phyloP scores from a whole-genome alignment of 73 alveolate genomes.

The Tetrahymena borealis region DNA sequence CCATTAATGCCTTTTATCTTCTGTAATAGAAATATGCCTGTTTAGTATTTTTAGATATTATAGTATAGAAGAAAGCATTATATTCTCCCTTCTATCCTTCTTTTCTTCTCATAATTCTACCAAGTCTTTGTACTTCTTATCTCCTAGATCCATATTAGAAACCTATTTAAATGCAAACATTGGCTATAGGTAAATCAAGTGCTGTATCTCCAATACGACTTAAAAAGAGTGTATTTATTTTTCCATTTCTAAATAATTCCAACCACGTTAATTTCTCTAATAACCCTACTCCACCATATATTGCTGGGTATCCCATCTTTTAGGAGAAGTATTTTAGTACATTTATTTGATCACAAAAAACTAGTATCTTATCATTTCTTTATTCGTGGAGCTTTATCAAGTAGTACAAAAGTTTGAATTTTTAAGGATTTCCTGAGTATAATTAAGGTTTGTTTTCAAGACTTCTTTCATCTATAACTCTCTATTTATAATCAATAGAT shows the following conservation, averaged over 20 bases:
- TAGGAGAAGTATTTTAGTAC: slow-evolving; percentile 37
- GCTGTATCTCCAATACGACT: slow-evolving; percentile 78
- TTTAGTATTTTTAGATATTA: slow-evolving; percentile 18
- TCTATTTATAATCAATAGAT: too few species aligned
- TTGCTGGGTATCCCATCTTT: slow-evolving; percentile 36
- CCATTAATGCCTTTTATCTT: slow-evolving; percentile 33
- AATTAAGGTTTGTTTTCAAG: not conserved
- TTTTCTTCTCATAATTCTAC: slow-evolving; percentile 78
- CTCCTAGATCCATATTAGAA: slow-evolving; percentile 70
- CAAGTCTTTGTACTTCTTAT: slow-evolving; percentile 75
- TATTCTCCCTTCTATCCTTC: slow-evolving; percentile 57
- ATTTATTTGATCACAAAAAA: slow-evolving; percentile 30
- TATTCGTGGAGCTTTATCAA: slow-evolving; percentile 16
- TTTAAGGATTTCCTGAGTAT: slow-evolving; percentile 9
- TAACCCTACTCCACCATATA: slow-evolving; percentile 50
- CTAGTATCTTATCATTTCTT: slow-evolving; percentile 32
- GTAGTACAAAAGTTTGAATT: slow-evolving; percentile 23
- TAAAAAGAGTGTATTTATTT: slow-evolving; percentile 53
- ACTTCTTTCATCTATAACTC: not conserved
- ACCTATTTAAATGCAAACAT: slow-evolving; percentile 68
- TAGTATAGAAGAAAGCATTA: slow-evolving; percentile 61
- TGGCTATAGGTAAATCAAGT: slow-evolving; percentile 71
- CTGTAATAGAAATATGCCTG: slow-evolving; percentile 30
- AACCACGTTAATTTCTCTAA: slow-evolving; percentile 40
- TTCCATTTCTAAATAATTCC: slow-evolving; percentile 46